Conservation (phyloP, 164 flowering plant species). For the Berberis thunbergii region DNA sequence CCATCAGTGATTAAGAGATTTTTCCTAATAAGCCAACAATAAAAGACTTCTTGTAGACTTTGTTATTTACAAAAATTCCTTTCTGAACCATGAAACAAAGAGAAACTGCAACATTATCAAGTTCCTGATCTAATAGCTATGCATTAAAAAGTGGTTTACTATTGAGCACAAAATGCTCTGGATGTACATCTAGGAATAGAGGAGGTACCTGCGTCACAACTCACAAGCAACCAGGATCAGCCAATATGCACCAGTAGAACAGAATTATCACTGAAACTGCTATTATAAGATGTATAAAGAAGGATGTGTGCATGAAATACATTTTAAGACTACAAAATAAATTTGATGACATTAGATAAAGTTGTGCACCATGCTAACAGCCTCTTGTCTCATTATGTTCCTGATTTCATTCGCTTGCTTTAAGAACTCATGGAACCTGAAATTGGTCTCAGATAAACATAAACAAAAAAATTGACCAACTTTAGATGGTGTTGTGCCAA, state of each 20-base stretch:
- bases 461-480: not conserved
- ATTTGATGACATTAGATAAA: slow-evolving; percentile 4
- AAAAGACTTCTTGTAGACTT: no score
- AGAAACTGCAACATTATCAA: not conserved
- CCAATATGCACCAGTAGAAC: not conserved
- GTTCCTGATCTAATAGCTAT: not conserved
- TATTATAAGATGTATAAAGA: not conserved
- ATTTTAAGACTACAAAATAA: not conserved
- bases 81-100: not conserved
- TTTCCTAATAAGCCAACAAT: no score
- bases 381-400: slow-evolving; percentile 96
- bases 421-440: slow-evolving; percentile 92
- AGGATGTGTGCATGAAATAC: not conserved
- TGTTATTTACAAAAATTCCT: not conserved
- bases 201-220: slow-evolving; percentile 92
- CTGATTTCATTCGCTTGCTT: slow-evolving; percentile 97
- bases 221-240: slow-evolving; percentile 28
- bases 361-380: slow-evolving; percentile 91
- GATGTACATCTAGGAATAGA: slow-evolving; percentile 71
- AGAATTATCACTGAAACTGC: not conserved
- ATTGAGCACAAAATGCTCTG: slow-evolving; percentile 83
- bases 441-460: slow-evolving; percentile 8
- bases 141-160: slow-evolving; percentile 46
- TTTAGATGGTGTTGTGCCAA: not conserved
- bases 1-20: no score